A percentile compares a stretch with the other conserved stretches of the same genome.
phyloP scores from a whole-genome alignment of 2,329 filamentous ascomycete genomes.

The Monosporascus cannonballus region DNA sequence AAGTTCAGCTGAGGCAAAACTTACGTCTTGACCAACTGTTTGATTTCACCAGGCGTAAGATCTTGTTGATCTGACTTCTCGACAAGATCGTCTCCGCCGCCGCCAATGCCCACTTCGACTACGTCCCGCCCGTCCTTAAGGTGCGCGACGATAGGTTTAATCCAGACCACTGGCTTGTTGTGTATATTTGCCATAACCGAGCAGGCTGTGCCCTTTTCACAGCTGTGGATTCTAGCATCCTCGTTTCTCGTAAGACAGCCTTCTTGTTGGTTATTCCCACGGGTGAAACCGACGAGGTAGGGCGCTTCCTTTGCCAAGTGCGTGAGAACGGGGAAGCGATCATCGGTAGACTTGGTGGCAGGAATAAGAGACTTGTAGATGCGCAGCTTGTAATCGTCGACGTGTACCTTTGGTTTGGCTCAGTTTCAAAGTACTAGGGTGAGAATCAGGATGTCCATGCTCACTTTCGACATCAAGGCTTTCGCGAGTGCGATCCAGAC shows the following conservation, averaged over 20 bases:
- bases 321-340: slow-evolving; percentile 31
- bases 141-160: slow-evolving; percentile 71
- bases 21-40: slow-evolving; percentile 37
- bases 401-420: slow-evolving; percentile 55
- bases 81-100: slow-evolving; percentile 70
- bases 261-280: slow-evolving; percentile 62
- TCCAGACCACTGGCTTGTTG: slow-evolving; percentile 57
- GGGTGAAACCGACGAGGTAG: slow-evolving; percentile 64
- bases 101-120: slow-evolving; percentile 69
- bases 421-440: not conserved
- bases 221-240: slow-evolving; percentile 71
- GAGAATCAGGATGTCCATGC: not conserved
- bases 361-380: slow-evolving; percentile 59
- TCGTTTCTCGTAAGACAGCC: slow-evolving; percentile 67
- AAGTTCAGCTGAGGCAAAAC: slow-evolving; percentile 6
- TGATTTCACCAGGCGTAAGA: slow-evolving; percentile 45
- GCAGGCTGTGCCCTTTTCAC: slow-evolving; percentile 67
- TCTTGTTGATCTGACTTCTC: slow-evolving; percentile 61
- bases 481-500: slow-evolving; percentile 80
- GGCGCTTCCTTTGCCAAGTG: slow-evolving; percentile 54
- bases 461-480: slow-evolving; percentile 58
- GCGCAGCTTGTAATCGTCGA: slow-evolving; percentile 72
- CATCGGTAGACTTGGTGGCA: slow-evolving; percentile 35
- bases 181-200: slow-evolving; percentile 35
- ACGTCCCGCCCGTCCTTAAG: slow-evolving; percentile 55